Evolutionary conservation across 116 monocot genomes (phyloP).

Genomic region (Zostera marina): DNA sequence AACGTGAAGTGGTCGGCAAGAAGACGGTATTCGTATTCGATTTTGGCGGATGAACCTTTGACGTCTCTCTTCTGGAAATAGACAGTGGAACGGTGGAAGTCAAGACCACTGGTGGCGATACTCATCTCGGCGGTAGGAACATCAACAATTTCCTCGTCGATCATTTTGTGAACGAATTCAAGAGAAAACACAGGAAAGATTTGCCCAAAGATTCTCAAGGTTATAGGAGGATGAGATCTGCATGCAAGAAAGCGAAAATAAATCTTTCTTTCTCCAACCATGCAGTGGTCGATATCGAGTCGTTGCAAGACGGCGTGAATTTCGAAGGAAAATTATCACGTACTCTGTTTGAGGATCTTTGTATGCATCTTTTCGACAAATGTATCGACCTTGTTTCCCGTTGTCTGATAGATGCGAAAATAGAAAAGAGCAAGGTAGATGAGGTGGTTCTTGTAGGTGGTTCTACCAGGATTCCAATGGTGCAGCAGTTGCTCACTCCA

Average conservation of each 20-base stretch:
- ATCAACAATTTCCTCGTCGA: neutral
- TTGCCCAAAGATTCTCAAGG: constrained; percentile 16
- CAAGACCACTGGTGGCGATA: neutral
- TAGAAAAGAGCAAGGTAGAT: constrained; percentile 35
- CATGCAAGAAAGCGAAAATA: constrained; percentile 36
- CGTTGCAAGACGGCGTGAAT: constrained; percentile 33
- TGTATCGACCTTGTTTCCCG: constrained; percentile 29
- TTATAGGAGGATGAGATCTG: constrained; percentile 20
- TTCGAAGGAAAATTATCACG: constrained; percentile 39
- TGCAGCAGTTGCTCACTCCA: constrained; percentile 4
- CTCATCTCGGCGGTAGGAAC: neutral
- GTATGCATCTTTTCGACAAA: constrained; percentile 24
- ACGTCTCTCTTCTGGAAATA: neutral
- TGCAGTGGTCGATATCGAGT: constrained; percentile 34
- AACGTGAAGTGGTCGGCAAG: neutral
- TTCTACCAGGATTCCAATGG: constrained; percentile 25
- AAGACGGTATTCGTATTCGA: neutral
- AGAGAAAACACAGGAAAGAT: neutral
- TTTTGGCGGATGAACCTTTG: neutral
- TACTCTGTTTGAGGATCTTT: constrained; percentile 47
- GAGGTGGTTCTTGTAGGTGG: constrained; percentile 38
- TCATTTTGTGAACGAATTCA: neutral
- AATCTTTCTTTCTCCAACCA: constrained; percentile 25
- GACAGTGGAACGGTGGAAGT: neutral
- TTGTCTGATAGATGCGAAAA: constrained; percentile 40